Base-by-base conservation (phyloP, 2,329 filamentous ascomycete species). In the Exophiala xenobiotica region DNA sequence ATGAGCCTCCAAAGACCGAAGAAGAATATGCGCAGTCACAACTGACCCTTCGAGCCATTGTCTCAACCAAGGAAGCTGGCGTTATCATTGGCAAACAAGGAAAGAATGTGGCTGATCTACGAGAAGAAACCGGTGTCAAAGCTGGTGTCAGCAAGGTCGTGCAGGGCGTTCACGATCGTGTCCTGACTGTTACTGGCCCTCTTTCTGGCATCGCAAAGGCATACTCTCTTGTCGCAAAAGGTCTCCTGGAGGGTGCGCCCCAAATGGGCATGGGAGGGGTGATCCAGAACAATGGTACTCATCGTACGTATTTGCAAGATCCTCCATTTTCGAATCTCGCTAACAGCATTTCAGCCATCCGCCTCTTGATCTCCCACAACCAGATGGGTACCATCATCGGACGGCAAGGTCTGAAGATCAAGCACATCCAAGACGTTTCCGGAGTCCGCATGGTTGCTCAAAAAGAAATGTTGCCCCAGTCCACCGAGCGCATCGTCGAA, bases 371-470 rank as follows among this genome's bases (percentile, higher is more conserved):
- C 72, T 99, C 93, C 26, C 92, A 99, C 78, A 97, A 97, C 72
- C 93, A 99, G 75, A 99, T 99, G 93, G 93, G 93, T 57, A 99
- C 93, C 65, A 96, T 99, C 75, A 99, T 99, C 68, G 93, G 93
- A 65, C 85, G 90, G 61, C 88, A 95, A 70, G 93, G 93, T 53
- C 80, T 96, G 62, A 99, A 97, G 79, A 99, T 99, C 79, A 99
- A 99, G 81, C 89, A 96, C 70, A 99, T 99, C 63, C 93, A 99
- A 71, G 93, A 99, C 70, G 86, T 85, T 23, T 97, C 93, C 4
- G 91, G 91, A 60, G 93, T 97, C 53, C 91, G 93, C 68, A 99
- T 99, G 93, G 91, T 99, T 42, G 93, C 93, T 33, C 93, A 99
- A 73, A 99, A 99, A 76, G 93, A 99, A 67, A 99, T 99, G 93